phyloP scores from a whole-genome alignment of 352 stramenopile species.

The Pythium insidiosum region DNA sequence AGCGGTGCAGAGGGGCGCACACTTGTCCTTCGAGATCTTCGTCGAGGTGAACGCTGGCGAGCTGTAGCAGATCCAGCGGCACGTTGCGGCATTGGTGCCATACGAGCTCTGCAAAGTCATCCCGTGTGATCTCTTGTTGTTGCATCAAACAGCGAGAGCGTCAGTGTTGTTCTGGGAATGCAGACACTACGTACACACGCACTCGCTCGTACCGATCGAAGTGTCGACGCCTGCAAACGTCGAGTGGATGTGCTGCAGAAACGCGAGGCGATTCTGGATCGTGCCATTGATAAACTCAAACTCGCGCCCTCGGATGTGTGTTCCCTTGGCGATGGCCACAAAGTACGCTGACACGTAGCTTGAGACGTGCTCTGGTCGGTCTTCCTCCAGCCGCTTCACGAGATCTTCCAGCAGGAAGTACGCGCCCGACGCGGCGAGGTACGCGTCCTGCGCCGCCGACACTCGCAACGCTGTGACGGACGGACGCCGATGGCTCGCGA shows the following conservation, averaged over 20 bases:
- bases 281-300: constrained; percentile 51
- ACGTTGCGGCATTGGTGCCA: constrained; percentile 50
- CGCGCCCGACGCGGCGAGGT: constrained; percentile 45
- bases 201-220: constrained; percentile 18
- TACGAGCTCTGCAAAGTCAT: constrained; percentile 52
- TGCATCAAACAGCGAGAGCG: not conserved
- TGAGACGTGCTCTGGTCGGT: constrained; percentile 25
- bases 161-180: not conserved
- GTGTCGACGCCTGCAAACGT: constrained; percentile 29
- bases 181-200: not conserved
- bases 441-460: constrained; percentile 22
- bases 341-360: constrained; percentile 42
- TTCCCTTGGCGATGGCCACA: constrained; percentile 19
- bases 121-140: constrained; percentile 30
- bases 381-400: constrained; percentile 38
- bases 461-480: constrained; percentile 9
- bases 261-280: constrained; percentile 42
- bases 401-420: constrained; percentile 51
- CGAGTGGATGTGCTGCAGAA: constrained; percentile 33
- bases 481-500: constrained; percentile 3
- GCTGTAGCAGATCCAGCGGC: constrained; percentile 25
- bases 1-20: constrained; percentile 16
- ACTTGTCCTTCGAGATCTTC: constrained; percentile 21
- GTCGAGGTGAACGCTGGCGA: constrained; percentile 29
- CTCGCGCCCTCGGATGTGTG: constrained; percentile 23